Conservation (phyloP, 371 early-diverging fungal genomes). For the Saksenaea vasiformis region DNA sequence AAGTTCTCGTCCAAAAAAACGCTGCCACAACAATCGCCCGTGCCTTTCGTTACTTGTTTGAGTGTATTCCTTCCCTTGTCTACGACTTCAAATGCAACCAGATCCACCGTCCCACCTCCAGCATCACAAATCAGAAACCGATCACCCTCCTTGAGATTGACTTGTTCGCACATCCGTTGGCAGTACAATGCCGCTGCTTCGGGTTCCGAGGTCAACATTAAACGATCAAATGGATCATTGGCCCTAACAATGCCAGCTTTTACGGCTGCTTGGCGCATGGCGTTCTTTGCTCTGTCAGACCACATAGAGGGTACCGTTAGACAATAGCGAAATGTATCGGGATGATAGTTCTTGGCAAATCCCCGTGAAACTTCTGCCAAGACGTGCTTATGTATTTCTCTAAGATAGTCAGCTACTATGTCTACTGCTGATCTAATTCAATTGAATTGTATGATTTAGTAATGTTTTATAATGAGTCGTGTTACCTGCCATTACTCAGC, state of each 20-base stretch:
- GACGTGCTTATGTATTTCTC: conserved; percentile 38
- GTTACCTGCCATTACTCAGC: conserved; percentile 37
- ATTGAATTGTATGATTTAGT: background rate
- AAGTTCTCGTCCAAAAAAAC: conserved; percentile 56
- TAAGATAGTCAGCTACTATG: conserved; percentile 44
- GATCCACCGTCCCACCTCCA: conserved; percentile 66
- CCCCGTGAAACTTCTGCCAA: conserved; percentile 41
- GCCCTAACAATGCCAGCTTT: conserved; percentile 48
- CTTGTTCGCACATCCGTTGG: conserved; percentile 52
- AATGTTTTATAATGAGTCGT: background rate
- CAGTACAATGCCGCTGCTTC: conserved; percentile 67
- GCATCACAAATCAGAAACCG: conserved; percentile 66
- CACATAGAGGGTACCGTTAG: conserved; percentile 55
- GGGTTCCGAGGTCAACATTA: conserved; percentile 60
- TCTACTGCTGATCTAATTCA: conserved; percentile 27
- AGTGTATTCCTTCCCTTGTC: conserved; percentile 31
- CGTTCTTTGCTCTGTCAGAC: conserved; percentile 54
- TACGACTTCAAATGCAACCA: conserved; percentile 49
- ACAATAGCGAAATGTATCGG: conserved; percentile 46
- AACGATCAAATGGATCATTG: conserved; percentile 52
- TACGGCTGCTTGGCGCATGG: conserved; percentile 59
- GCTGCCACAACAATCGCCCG: conserved; percentile 63
- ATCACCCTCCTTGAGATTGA: conserved; percentile 49
- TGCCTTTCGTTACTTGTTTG: conserved; percentile 60
- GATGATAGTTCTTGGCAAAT: conserved; percentile 46